Percentiles rank a stretch among this genome's conserved stretches.
These are phyloP conservation scores for Pseudonitzschia delicatissima DNA, from an alignment of 108 stramenopile genomes.

Conservation along the genomic window DNA sequence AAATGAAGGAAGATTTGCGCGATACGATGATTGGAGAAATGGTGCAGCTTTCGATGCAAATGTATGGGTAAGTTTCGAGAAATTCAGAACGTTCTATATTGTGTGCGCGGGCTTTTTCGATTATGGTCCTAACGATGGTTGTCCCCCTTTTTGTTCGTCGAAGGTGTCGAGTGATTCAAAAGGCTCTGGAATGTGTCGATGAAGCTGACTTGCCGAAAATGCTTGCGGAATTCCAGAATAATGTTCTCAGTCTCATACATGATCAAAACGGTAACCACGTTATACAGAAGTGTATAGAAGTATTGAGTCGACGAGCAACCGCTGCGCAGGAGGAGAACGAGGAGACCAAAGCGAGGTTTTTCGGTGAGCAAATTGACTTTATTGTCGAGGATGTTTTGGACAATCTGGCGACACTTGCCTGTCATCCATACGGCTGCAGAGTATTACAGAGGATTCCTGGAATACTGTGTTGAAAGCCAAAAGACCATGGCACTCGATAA, in stretches of 20 bases:
- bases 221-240: slow-evolving; percentile 79
- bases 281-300: slow-evolving; percentile 95
- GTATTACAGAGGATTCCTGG: slow-evolving; percentile 95
- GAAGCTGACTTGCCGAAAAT: slow-evolving; percentile 74
- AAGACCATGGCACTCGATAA: slow-evolving; percentile 66
- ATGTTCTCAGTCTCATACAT: slow-evolving; percentile 91
- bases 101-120: background rate
- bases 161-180: slow-evolving; percentile 94
- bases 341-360: slow-evolving; percentile 34
- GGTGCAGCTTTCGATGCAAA: slow-evolving; percentile 79
- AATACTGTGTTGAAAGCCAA: slow-evolving; percentile 85
- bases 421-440: slow-evolving; percentile 96
- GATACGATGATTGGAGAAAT: slow-evolving; percentile 73
- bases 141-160: background rate
- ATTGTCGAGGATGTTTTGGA: slow-evolving; percentile 87
- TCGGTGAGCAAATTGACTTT: slow-evolving; percentile 85
- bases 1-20: slow-evolving; percentile 65
- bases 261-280: slow-evolving; percentile 99
- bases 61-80: slow-evolving; percentile 89
- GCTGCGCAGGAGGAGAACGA: slow-evolving; percentile 34
- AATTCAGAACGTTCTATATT: background rate
- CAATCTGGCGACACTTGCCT: slow-evolving; percentile 82
- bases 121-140: too few relatives aligned
- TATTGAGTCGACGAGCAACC: slow-evolving; percentile 64
- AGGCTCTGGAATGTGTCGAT: slow-evolving; percentile 83